Evolutionary conservation across 495 filamentous ascomycete genomes (phyloP).

Genomic region (Rostrohypoxylon terebratum): DNA sequence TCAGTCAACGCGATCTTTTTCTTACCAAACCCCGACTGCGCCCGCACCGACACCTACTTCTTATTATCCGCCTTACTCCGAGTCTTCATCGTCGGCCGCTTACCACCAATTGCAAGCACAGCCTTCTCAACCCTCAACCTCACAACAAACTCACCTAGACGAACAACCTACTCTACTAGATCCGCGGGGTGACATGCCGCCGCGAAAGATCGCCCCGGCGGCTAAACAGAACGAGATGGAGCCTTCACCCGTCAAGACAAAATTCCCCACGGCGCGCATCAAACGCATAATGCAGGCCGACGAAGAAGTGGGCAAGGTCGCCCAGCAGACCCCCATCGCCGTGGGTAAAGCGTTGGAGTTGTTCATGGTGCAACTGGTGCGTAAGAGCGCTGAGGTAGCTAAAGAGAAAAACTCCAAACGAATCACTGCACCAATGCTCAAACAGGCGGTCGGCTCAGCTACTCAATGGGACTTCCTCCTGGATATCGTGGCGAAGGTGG

Average conservation of each 20-base stretch:
- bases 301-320: conserved; percentile 98
- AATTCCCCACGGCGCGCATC: conserved; percentile 97
- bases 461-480: conserved; percentile 92
- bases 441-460: conserved; percentile 84
- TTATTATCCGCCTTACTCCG: conserved; percentile 43
- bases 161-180: conserved; percentile 22
- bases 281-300: conserved; percentile 99
- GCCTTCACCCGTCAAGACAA: conserved; percentile 85
- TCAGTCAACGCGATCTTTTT: conserved; percentile 28
- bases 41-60: background rate
- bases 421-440: conserved; percentile 89
- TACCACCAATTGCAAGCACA: conserved; percentile 37
- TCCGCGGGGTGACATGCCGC: conserved; percentile 55
- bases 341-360: conserved; percentile 96
- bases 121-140: conserved; percentile 25
- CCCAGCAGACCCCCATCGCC: conserved; percentile 93
- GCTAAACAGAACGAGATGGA: conserved; percentile 51
- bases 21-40: conserved; percentile 30
- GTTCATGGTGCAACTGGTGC: conserved; percentile 95
- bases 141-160: conserved; percentile 45
- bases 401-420: conserved; percentile 85
- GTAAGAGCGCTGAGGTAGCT: conserved; percentile 85
- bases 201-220: conserved; percentile 54
- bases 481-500: conserved; percentile 90
- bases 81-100: conserved; percentile 27